Evolutionary conservation across 441 rosid genomes (phyloP).

Genomic region (Capsella rubella): DNA sequence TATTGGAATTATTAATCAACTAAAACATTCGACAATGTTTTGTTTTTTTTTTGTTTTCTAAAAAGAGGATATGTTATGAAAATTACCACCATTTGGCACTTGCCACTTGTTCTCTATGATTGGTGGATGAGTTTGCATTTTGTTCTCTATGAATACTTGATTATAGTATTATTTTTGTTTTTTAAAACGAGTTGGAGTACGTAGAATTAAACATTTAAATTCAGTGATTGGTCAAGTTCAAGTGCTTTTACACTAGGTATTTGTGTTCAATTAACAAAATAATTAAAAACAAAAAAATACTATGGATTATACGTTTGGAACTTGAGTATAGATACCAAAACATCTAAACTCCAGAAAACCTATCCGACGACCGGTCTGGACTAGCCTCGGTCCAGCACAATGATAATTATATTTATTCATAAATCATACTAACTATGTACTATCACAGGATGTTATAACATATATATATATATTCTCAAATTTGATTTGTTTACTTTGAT

Average conservation of each 20-base stretch:
- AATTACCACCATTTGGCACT: slow-evolving; percentile 17
- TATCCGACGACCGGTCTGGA: slow-evolving; percentile 2
- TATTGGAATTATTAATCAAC: not conserved
- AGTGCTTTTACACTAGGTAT: no score
- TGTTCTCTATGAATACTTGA: not conserved
- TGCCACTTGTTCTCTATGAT: slow-evolving; percentile 31
- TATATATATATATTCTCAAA: not conserved
- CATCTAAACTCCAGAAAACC: no score
- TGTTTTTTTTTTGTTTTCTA: no score
- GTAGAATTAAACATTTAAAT: no score
- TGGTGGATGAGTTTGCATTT: slow-evolving; percentile 16
- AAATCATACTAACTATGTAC: slow-evolving; percentile 10
- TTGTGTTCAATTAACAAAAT: no score
- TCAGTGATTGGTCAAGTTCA: no score
- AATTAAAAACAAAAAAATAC: no score
- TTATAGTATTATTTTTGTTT: not conserved
- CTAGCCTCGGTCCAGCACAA: slow-evolving; percentile 8
- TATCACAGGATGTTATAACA: not conserved
- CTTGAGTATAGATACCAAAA: no score
- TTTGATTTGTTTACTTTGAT: slow-evolving; percentile 15
- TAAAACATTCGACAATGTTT: not conserved
- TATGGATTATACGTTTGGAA: no score
- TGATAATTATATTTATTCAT: not conserved
- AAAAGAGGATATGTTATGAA: not conserved
- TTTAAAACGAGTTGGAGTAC: not conserved